Evolutionary conservation across 2,329 filamentous ascomycete species (phyloP), one percentile per base, ranked within the genome.

Genomic region (Fusarium oxysporum): DNA sequence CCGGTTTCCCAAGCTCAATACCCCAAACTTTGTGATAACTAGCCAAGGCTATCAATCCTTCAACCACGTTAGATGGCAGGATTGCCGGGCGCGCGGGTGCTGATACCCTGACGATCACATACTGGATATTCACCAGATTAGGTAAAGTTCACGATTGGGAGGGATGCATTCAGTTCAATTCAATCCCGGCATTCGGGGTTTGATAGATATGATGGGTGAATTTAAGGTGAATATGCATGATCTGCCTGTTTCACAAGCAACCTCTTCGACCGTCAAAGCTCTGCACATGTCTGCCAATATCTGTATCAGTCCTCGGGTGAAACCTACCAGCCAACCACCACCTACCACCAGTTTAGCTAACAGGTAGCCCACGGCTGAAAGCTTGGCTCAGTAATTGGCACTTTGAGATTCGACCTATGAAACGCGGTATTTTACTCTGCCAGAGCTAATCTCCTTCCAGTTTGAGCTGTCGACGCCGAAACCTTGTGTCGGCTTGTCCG

Each of bases 401-500:
- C 40, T 33, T 7, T 4, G 19, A 33, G 30, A 33, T 25, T 16
- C 51, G 21, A 25, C 66, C 53, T 38, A 33, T 43, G 35, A 40
- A 23, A 53, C 67, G 48, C 51, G 21, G 51, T 61, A 48, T 67
- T 62, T 33, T 44, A n/a, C 43, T n/a, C 3, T 45, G 41, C 9
- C 37, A 38, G 21, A 37, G 32, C 44, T 70, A 58, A 58, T 59
- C 67, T 70, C 67, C 67, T 70, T 69, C 67, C 67, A 56, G 33
- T 70, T 70, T 44, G 59, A 70, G 67, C 47, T 50, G 28, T 41
- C 37, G 38, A n/a, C 68, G 60, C 75, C 75, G 75, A 77, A 72
- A 59, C 51, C 57, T 72, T 68, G 64, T 70, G 33, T 77, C 75
- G 75, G 75, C 61, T 57, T 59, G 62, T 35, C 75, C 75, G 75